Conservation (phyloP, 2,329 filamentous ascomycete species). For the Penicillium brevicompactum region DNA sequence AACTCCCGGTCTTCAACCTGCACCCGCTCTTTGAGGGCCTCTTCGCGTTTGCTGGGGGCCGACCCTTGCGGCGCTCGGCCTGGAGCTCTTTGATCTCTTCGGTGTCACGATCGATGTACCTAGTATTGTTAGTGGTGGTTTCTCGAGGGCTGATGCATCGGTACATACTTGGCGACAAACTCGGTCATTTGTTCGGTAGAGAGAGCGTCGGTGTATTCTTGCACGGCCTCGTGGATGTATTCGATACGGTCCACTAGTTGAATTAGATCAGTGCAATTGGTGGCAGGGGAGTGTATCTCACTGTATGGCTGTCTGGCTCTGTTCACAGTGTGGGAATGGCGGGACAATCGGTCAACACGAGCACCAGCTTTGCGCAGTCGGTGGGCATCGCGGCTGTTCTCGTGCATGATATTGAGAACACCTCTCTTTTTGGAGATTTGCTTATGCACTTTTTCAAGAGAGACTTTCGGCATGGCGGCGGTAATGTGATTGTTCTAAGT, state of each 20-base stretch:
- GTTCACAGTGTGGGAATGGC: constrained; percentile 67
- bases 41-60: constrained; percentile 77
- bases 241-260: constrained; percentile 63
- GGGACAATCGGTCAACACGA: constrained; percentile 80
- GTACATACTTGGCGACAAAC: constrained; percentile 62
- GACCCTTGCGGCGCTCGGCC: constrained; percentile 72
- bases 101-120: constrained; percentile 41
- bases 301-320: constrained; percentile 75
- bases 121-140: constrained; percentile 12
- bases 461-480: constrained; percentile 66
- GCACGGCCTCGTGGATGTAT: constrained; percentile 70
- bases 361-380: constrained; percentile 76
- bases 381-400: constrained; percentile 83
- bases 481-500: constrained; percentile 2
- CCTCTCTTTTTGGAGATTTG: constrained; percentile 86
- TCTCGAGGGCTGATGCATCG: background rate
- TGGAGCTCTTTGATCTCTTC: constrained; percentile 47
- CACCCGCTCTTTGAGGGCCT: constrained; percentile 72
- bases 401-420: constrained; percentile 74
- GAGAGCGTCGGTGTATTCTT: constrained; percentile 34
- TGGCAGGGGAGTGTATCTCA: constrained; percentile 43
- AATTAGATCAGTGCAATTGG: background rate
- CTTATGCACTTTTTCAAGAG: constrained; percentile 82
- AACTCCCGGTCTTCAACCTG: constrained; percentile 76
- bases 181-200: constrained; percentile 44